Conservation (phyloP, 306 rosid species). For the Cyclanthera cordifolia region DNA sequence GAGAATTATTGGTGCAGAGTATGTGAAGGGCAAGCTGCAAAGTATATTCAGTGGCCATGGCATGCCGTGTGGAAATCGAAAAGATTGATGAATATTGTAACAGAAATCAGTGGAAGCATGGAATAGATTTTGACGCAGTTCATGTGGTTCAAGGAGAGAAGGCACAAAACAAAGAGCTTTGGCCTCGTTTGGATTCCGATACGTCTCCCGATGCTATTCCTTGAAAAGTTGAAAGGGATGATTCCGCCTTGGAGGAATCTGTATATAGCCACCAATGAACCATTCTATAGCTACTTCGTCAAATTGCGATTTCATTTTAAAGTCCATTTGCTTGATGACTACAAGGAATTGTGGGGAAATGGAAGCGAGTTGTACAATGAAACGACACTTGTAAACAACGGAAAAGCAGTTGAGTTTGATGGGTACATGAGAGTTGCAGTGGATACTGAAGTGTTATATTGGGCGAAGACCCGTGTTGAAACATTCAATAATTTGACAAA, state of each 20-base stretch:
- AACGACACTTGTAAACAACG: conserved; percentile 50
- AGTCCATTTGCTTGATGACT: conserved; percentile 92
- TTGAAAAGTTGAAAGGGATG: conserved; percentile 65
- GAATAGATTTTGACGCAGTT: conserved; percentile 91
- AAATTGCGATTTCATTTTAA: conserved; percentile 76
- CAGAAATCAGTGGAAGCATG: conserved; percentile 72
- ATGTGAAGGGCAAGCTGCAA: conserved; percentile 84
- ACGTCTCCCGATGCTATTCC: conserved; percentile 68
- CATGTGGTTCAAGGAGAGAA: conserved; percentile 93
- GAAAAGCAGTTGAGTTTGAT: conserved; percentile 81
- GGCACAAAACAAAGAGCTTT: conserved; percentile 71
- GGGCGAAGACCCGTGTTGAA: conserved; percentile 77
- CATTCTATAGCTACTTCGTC: conserved; percentile 79
- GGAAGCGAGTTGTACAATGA: conserved; percentile 92
- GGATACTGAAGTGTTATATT: conserved; percentile 86
- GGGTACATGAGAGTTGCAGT: conserved; percentile 98
- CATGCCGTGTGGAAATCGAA: conserved; percentile 95
- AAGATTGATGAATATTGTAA: conserved; percentile 91
- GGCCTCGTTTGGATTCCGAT: conserved; percentile 86
- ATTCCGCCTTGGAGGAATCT: conserved; percentile 79
- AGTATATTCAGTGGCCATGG: conserved; percentile 85
- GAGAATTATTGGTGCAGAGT: conserved; percentile 98
- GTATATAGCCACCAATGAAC: conserved; percentile 87
- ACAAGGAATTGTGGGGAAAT: conserved; percentile 75
- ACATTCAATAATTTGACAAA: conserved; percentile 79